Base-by-base conservation (phyloP, 2,329 filamentous ascomycete genomes). In the Lecanicillium sp. region DNA sequence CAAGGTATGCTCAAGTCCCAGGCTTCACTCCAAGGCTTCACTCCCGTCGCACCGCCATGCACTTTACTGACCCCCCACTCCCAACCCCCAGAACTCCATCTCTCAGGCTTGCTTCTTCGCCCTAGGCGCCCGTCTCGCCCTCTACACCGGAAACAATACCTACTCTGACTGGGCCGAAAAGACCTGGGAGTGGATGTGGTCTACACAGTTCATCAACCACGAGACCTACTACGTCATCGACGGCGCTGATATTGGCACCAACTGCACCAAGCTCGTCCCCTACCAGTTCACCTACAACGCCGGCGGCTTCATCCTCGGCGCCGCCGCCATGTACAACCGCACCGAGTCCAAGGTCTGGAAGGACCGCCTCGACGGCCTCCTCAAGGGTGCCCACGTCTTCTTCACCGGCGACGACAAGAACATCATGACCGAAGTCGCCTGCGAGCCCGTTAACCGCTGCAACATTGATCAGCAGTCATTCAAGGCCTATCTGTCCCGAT, bases 101-200 rank as follows among this genome's bases (percentile, higher is more conserved):
- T 81, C 78, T 0, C 78, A 81, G 54, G 79, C 76, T 2, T 78
- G 76, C 51, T 81, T 82, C 64, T 82, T 82, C 60, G 78, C 79
- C 45, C 65, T 83, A 11, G 78, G 73, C 12, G 80, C 86, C 1
- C 79, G 87, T 2, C 72, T 91, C 4, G 86, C 84, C 0, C 74
- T 82, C 20, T 93, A 89, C 62, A 94, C 89, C 0, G 80, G 81
- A 14, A 91, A 94, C 58, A 59, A 73, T 33, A 87, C 86, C 0
- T 95, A 94, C 61, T 74, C 79, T 1, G 78, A 88, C 5, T 93
- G 87, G 87, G 87, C 87, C 0, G 77, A 81, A 17, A 82, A 70
- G 55, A 77, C 79, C 1, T 95, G 87, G 70, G 73, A 87, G 42
- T 88, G 84, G 84, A 82, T 81, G 63, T 60, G 64, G 3, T 61